Base-by-base conservation (phyloP, 2,329 filamentous ascomycete genomes). In the Beauveria australis region DNA sequence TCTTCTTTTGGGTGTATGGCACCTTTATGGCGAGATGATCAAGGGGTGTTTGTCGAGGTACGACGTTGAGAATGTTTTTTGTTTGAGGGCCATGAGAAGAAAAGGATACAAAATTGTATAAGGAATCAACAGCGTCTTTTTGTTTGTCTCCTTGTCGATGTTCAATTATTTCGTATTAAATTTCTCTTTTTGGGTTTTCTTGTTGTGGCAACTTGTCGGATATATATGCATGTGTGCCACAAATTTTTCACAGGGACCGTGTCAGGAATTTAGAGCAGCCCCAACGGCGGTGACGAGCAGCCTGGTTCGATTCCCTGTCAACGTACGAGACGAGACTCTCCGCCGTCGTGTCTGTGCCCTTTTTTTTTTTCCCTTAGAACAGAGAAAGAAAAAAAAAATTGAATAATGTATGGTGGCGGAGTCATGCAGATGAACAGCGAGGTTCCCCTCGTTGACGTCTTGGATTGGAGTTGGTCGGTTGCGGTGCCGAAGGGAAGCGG, bases 401-500 rank as follows among this genome's bases (percentile, higher is more conserved):
- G 12, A 37, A 3, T n/a, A 18, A n/a, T 18, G 10, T 41, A 26
- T 40, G 33, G 37, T 53, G 52, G 52, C 33, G 52, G 52, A n/a
- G 52, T 43, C 22, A 12, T 24, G 30, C 33, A 53, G 52, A 26
- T 7, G 22, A 47, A 14, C 19, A 5, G 44, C 8, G 14, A 41
- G 33, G 47, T 18, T 51, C 12, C 33, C 33, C 18, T 28, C 22
- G 52, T 53, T 10, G 33, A 18, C 14, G 52, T 53, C 24, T 37
- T 41, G 33, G 8, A 22, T 26, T 49, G 44, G 28, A 22, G 47
- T 52, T 19, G 22, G 19, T 59, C 56, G 56, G 56, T 8, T 59
- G 37, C 44, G 56, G 47, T 59, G 47, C 56, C 56, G 47, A 59
- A 46, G 22, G 8, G 44, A 51, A 59, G 56, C 56, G 56, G 56